Evolutionary conservation across 139 green algal genomes (phyloP), one percentile per base, ranked within the genome.

Genomic region (Zygnema circumcarinatum): DNA sequence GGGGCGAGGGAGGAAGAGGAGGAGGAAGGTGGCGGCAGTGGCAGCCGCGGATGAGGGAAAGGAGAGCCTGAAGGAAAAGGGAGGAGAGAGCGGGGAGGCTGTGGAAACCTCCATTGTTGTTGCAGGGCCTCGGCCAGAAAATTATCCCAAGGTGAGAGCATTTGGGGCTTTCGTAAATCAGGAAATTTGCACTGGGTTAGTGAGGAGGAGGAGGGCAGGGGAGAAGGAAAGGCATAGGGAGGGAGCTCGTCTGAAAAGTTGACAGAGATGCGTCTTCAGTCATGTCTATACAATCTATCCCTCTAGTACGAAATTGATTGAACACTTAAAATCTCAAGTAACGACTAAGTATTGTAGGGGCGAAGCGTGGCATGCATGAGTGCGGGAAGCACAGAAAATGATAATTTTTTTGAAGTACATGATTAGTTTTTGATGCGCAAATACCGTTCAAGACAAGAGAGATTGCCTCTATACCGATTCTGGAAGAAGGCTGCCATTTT

Each of bases 71-170:
- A n/a, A 69, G 31, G 76, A 38, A 16, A 16, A 11, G 52, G 32
- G 32, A 81, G 47, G 38, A 39, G 52, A 83, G 40, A 11, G 16
- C 7, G 69, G 69, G 16, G 47, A 81, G 11, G 74, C 76, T 7
- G 56, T 16, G 11, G 76, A 39, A 52, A 76, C 76, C 7, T 73
- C 79, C n/a, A 86, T 86, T 83, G 79, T 86, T 33, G 20, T 29
- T 21, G 33, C 79, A 2, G 79, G 79, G 2, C 79, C 79, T 40
- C 79, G 79, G 2, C 79, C 79, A 47, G 79, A 86, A 29, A 86
- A 86, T 68, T 86, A 81, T 38, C 79, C 67, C 39, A 86, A 86
- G 79, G 79, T 86, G 3, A 76, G 79, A 20, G 35, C 35, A 29
- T 72, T 29, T 72, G 25, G 29, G 54, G 25, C 54, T 72, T 29